Base-by-base conservation (phyloP, 306 rosid species). In the Cucumis melo region DNA sequence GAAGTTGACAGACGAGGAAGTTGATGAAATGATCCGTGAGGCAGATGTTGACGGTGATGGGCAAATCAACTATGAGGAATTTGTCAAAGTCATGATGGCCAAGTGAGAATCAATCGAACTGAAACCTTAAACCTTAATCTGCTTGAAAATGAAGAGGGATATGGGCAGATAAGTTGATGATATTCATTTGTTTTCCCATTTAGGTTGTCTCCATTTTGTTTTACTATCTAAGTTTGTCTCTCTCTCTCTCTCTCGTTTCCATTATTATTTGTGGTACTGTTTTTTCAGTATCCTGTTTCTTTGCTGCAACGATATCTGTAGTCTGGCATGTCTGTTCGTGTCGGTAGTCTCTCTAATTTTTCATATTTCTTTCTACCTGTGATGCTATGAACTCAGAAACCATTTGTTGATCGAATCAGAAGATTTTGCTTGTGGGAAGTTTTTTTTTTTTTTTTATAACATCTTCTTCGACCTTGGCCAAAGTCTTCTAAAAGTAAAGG, bases 1-100 rank as follows among this genome's bases (percentile, higher is more conserved):
- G 78, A 75, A 75, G 78, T 32, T 76, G 72, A 59, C 71, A 41
- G 79, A 76, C 34, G 79, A 76, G 56, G 79, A 76, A 24, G 79
- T 60, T 1, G 71, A 76, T 42, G 79, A 76, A 61, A 76, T 76
- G 79, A 76, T 76, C 23, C 70, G 55, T 50, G 78, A 76, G 65
- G 78, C 78, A 17, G 78, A 76, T 16, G 78, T 58, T 41, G 79
- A 76, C 48, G 79, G 79, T 4, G 79, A 76, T 27, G 72, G 79
- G 29, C 79, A 76, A 54, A 76, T 76, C 79, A 76, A 76, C 79
- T 76, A 60, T 34, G 79, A 76, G 16, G 79, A 76, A 46, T 76
- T 76, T 59, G 79, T 76, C 42, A 60, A 61, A 76, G 79, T 76
- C 79, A 76, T 76, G 79, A 61, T 76, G 79, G 79, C 79, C 71